Base-by-base conservation (phyloP, 768 basidiomycete species). In the Strobilomyces echinocephalus region DNA sequence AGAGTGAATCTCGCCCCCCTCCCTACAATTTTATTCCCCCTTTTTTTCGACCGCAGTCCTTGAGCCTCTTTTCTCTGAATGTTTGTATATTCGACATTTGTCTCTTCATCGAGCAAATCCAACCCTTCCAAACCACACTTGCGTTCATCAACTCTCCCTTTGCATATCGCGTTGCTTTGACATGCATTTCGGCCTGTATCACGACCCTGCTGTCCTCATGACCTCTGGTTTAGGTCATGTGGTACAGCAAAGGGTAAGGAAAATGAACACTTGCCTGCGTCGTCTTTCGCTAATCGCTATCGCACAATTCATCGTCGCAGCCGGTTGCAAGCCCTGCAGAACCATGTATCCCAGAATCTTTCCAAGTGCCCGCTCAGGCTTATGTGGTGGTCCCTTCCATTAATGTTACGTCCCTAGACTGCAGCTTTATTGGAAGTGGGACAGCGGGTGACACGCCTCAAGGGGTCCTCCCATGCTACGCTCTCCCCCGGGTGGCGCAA, bases 181-280 rank as follows among this genome's bases (percentile, higher is more conserved):
- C 41, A 61, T 63, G 61, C 3, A 34, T 26, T 24, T 11, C 9
- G 15, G 26, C 5, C 1, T 10, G 24, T n/a, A 1, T 52, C 5
- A 2, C 31, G 42, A 0, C 16, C 4, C 4, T 7, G 1, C 4
- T 7, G 1, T 7, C 18, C 36, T 28, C 18, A 5, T 3, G n/a
- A 38, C 5, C 34, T 10, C 8, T 28, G 5, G 8, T 30, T 31
- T 5, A 5, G 39, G 38, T 41, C 39, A 55, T 53, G 21, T 36
- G 36, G 7, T 16, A 34, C 30, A 18, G 12, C 46, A 56, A 16
- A 38, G 30, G n/a, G 61, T 62, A 41, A 51, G 61, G 4, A 24
- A 24, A 24, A 24, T 53, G 42, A 12, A 40, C 7, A 24, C 18
- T 50, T 18, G 2, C 36, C 24, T 39, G 38, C 18, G 5, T 50